Base-by-base conservation (phyloP, 805 yeast genomes). In the Candida parachauliodes region DNA sequence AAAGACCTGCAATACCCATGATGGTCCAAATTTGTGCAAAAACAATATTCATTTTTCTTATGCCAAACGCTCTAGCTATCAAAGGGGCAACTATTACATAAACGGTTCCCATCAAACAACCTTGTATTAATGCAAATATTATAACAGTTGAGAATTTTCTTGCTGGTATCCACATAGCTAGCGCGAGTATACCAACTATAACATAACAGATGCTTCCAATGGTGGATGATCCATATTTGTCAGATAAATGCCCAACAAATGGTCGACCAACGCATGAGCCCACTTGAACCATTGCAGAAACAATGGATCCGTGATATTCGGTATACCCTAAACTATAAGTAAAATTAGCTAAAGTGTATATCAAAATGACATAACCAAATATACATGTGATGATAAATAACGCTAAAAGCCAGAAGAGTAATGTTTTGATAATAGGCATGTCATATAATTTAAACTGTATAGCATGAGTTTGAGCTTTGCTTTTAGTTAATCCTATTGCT, bases 201-300 rank as follows among this genome's bases (percentile, higher is more conserved):
- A 42, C 24, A 43, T 64, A 62, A 3, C 54, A 48, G 5, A 41
- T 41, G 16, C 42, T 36, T 1, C 59, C 63, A 10, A 72, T 61
- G 4, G 79, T 73, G 15, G 74, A 57, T 0, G 81, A 63, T 0
- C 86, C 88, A 39, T 55, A 59, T 10, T 24, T 48, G 49, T 81
- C 86, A 3, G 76, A 60, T 2, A 76, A 18, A 15, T 55, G 49
- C 2, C 88, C 86, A 11, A 73, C 65, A 0, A 54, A 4, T 2
- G 88, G 86, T 46, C 86, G 61, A 2, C 82, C 82, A 28, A 69
- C 42, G 8, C 72, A 56, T 3, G 72, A 70, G 1, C 85, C 85
- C 7, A 76, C 70, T 31, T 78, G 73, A 8, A 76, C 63, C 80
- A 78, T 73, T 12, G 83, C 79, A 1, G 81, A 57, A 4, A 76